Evolutionary conservation across 768 basidiomycete genomes (phyloP), one percentile per base, ranked within the genome.

Genomic region (Boletus tomentosulus): DNA sequence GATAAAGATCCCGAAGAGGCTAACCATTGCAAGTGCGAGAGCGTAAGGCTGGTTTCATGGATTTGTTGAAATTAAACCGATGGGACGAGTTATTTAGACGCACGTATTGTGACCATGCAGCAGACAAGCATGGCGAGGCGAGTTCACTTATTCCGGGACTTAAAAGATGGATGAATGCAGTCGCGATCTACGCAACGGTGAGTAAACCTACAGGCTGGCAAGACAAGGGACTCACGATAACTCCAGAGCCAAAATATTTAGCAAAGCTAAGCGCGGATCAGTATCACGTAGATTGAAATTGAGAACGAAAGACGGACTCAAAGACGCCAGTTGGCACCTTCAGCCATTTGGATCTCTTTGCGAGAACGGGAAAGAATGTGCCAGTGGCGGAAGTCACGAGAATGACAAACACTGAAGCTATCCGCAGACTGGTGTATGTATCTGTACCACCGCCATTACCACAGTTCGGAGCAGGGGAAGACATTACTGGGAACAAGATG

Each of bases 241-340:
- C 88, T 25, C 92, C 92, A 13, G 89, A 92, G 27, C 92, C 92
- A 70, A 95, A 94, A 68, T 87, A 92, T 70, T 92, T 93, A 31
- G 89, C 86, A 66, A 93, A 90, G 48, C 87, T 89, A 54, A 19
- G 24, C 16, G 39, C 9, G 27, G 44, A 51, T 64, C 11, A 62
- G 48, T 3, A 58, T 10, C n/a, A 30, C 7, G 13, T 3, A 15
- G 4, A 27, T 12, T 5, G n/a, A 6, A 33, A 12, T 22, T 34
- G 15, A 47, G 13, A 1, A 71, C 1, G 3, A 10, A 38, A 37
- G 22, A 58, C 87, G 28, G 50, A 90, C 89, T 94, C 85, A 55
- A 89, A 92, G 3, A 86, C 69, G 35, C 66, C 53, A 46, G 6
- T 47, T 38, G 62, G 57, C 38, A 65, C 57, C 45, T 69, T 74